A percentile compares a stretch with the other conserved stretches of the same genome.
These are phyloP conservation scores for Agaricus bisporus DNA, from an alignment of 768 basidiomycete genomes.

Conservation along the genomic window DNA sequence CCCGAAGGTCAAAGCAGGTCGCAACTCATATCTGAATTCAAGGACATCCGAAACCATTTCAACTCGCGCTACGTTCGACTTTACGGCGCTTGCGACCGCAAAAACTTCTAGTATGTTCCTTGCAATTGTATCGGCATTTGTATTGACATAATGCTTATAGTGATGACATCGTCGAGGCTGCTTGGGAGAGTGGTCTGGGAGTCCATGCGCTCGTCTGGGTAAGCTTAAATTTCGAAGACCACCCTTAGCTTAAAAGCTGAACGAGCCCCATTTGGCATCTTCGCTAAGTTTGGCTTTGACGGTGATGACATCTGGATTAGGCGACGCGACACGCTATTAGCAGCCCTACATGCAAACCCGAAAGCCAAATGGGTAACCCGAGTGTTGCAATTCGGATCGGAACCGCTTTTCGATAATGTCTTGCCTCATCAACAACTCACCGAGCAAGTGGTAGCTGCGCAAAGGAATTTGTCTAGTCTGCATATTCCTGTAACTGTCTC, in stretches of 20 bases:
- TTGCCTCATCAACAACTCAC: conserved; percentile 37
- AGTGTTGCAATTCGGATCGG: conserved; percentile 53
- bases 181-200: conserved; percentile 44
- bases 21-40: conserved; percentile 43
- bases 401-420: conserved; percentile 48
- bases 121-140: neutral
- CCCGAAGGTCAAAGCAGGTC: conserved; percentile 39
- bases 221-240: conserved; percentile 9
- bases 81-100: conserved; percentile 30
- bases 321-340: conserved; percentile 38
- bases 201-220: conserved; percentile 62
- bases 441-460: conserved; percentile 36
- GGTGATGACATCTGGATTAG: conserved; percentile 34
- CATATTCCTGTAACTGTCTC: conserved; percentile 54
- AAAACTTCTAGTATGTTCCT: conserved; percentile 27
- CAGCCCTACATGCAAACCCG: conserved; percentile 38
- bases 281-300: conserved; percentile 29
- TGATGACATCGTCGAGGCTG: conserved; percentile 50
- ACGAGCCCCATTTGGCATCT: neutral
- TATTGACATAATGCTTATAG: conserved; percentile 6
- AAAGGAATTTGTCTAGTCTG: conserved; percentile 36
- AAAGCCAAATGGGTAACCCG: conserved; percentile 50
- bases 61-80: conserved; percentile 48
- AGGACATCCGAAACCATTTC: conserved; percentile 44
- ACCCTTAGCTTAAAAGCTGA: neutral